Evolutionary conservation across 2,329 filamentous ascomycete genomes (phyloP).

Genomic region (Tolypocladium tundrense): DNA sequence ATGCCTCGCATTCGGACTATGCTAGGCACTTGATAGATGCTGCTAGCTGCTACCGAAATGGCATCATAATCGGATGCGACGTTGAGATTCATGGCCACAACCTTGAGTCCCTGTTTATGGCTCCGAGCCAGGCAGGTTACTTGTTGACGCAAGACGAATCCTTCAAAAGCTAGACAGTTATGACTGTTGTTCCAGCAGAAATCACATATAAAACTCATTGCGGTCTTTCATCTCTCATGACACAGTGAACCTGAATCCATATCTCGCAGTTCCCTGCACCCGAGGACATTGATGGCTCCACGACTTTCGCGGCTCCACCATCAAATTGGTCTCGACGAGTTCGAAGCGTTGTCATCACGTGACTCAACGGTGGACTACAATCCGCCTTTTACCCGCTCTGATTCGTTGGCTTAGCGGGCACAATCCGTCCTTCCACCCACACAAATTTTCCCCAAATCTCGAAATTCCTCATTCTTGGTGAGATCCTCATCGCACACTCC

Average conservation of each 20-base stretch:
- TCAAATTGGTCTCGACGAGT: neutral
- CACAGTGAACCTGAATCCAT: neutral
- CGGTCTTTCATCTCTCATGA: neutral
- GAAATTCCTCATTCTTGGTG: slow-evolving; percentile 28
- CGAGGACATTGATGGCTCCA: neutral
- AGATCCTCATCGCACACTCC: slow-evolving; percentile 24
- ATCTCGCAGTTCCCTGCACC: neutral
- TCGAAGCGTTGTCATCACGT: neutral
- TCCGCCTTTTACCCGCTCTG: slow-evolving; percentile 11
- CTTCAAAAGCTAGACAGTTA: neutral
- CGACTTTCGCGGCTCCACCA: neutral
- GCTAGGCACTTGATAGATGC: neutral
- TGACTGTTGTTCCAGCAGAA: no score
- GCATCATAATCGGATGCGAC: neutral
- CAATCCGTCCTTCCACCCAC: slow-evolving; percentile 25
- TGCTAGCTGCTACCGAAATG: neutral
- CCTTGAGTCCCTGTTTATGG: neutral
- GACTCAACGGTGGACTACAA: neutral
- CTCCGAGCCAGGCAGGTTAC: neutral
- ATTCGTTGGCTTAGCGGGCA: slow-evolving; percentile 29
- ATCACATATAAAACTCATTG: neutral
- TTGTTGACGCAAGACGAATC: neutral
- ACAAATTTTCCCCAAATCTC: slow-evolving; percentile 32
- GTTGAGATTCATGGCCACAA: neutral
- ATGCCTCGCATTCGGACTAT: neutral